Evolutionary conservation across 176 grass and related monocot species (phyloP).

Genomic region (Cenchrus purpureus): DNA sequence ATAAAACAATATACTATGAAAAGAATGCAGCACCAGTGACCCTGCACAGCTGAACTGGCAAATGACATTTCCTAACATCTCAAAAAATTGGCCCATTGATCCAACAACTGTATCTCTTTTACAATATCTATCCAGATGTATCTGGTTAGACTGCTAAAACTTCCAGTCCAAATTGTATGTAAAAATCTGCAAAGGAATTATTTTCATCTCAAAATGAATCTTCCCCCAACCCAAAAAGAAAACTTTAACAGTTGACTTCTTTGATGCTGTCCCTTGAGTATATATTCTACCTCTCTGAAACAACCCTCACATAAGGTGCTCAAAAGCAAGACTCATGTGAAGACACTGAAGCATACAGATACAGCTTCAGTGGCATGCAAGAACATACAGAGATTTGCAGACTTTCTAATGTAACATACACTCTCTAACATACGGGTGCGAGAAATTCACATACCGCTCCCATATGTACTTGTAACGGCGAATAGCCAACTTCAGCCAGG

Average conservation of each 20-base stretch:
- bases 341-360: constrained; percentile 51
- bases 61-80: constrained; percentile 51
- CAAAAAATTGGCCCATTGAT: constrained; percentile 44
- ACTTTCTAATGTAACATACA: constrained; percentile 69
- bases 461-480: constrained; percentile 84
- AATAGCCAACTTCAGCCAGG: constrained; percentile 95
- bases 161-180: constrained; percentile 55
- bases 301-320: constrained; percentile 58
- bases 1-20: constrained; percentile 53
- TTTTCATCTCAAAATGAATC: constrained; percentile 80
- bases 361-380: constrained; percentile 48
- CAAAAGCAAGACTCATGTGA: constrained; percentile 48
- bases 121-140: constrained; percentile 64
- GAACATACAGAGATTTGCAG: constrained; percentile 47
- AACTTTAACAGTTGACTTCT: constrained; percentile 62
- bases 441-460: constrained; percentile 82
- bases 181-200: constrained; percentile 66
- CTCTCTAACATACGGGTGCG: constrained; percentile 61
- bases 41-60: constrained; percentile 49
- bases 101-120: constrained; percentile 60
- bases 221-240: constrained; percentile 57
- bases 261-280: constrained; percentile 65
- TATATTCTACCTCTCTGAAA: constrained; percentile 60
- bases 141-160: constrained; percentile 64
- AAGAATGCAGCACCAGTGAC: constrained; percentile 50